These are phyloP conservation scores for Trypanosoma platydactyli DNA, from an alignment of 208 protist species.

Conservation along the genomic window DNA sequence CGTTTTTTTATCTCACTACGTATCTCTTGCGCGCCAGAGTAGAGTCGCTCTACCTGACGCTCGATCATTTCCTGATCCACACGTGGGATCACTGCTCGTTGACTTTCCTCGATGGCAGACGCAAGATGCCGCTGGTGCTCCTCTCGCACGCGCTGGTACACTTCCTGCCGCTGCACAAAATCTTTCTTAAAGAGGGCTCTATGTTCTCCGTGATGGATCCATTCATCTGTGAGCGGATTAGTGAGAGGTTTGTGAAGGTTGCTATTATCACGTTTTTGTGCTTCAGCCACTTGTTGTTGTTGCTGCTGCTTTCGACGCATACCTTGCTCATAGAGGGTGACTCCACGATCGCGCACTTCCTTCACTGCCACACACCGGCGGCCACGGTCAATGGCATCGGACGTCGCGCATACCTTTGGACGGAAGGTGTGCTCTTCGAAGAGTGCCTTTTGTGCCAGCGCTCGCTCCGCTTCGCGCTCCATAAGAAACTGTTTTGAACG, in stretches of 20 bases:
- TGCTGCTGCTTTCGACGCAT: constrained; percentile 29
- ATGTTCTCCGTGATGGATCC: constrained; percentile 76
- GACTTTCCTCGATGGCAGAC: constrained; percentile 21
- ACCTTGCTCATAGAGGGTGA: constrained; percentile 44
- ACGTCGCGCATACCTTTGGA: constrained; percentile 64
- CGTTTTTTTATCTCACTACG: constrained; percentile 39
- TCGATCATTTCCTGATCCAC: constrained; percentile 33
- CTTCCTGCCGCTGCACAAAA: constrained; percentile 70
- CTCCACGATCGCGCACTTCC: constrained; percentile 32
- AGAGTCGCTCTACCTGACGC: constrained; percentile 50
- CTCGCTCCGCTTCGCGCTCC: constrained; percentile 37
- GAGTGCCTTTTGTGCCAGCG: constrained; percentile 28
- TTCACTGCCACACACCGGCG: constrained; percentile 1
- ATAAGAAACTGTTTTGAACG: constrained; percentile 46
- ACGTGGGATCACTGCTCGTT: constrained; percentile 8
- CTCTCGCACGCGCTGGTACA: constrained; percentile 63
- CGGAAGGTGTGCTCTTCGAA: constrained; percentile 43
- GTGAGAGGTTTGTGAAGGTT: constrained; percentile 39
- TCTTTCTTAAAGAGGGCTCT: constrained; percentile 58
- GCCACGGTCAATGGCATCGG: constrained; percentile 48
- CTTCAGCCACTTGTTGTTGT: constrained; percentile 15
- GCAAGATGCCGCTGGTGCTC: constrained; percentile 38
- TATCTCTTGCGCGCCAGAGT: constrained; percentile 40
- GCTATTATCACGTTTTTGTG: constrained; percentile 5
- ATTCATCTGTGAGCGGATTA: constrained; percentile 59